Evolutionary conservation across 23 red algal genomes (phyloP), one percentile per base, ranked within the genome.

Genomic region (Cyanidium caldarium): DNA sequence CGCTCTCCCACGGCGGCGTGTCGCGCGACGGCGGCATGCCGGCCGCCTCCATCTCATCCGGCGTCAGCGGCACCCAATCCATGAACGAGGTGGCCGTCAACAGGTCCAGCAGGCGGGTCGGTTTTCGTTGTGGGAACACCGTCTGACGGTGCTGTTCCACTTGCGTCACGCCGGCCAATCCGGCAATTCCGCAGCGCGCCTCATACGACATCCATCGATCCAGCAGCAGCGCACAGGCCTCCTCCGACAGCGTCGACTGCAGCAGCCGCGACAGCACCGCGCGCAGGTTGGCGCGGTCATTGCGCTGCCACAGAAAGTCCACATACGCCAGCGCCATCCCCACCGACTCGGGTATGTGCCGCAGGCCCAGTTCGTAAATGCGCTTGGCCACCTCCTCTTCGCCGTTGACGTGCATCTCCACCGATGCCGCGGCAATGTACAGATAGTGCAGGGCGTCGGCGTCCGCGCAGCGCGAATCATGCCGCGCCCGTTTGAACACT

Each of bases 181-280:
- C 51, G 31, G 10, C 51, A 25, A 5, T 61, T 5, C 51, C 51
- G 23, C 31, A 61, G 23, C 51, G 51, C 7, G 51, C 51, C 23
- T 61, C 70, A 56, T 40, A 75, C 3, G 35, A 45, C 34, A 56
- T 31, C 46, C 58, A 75, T 7, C 58, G 46, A 75, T 75, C 70
- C 40, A 34, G 43, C 36, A 75, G 46, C 33, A 75, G 45, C 34
- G 44, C 1, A 42, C 25, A 23, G 2, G 46, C 70, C 34, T 75
- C 70, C 0, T 29, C 70, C 30, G 70, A 39, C 12, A 69, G 42
- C 20, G 46, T 39, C 25, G 35, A 17, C 38, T 61, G 58, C 28
- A 75, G 39, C 17, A 75, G 35, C 38, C 70, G 46, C 70, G 36
- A 34, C 1, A 75, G 38, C 38, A 75, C 30, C 42, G 44, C 30